Percentiles rank a stretch among this genome's conserved stretches.
Conservation (phyloP, 495 filamentous ascomycete species). For the Viridothelium virens region DNA sequence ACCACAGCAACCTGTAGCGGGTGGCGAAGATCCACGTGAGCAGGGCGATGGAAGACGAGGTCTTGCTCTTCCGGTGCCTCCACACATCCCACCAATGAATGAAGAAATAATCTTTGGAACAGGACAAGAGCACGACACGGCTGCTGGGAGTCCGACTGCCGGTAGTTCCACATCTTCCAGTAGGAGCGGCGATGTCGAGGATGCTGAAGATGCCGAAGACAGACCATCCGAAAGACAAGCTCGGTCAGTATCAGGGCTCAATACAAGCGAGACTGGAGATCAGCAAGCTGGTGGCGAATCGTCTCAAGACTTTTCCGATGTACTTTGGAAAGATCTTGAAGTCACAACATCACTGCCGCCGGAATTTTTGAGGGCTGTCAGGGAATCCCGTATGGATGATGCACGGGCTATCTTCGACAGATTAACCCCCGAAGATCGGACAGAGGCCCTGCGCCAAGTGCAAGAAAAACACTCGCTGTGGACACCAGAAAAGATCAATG, state of each 20-base stretch:
- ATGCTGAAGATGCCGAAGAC: neutral
- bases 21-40: neutral
- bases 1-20: slow-evolving; percentile 11
- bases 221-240: neutral
- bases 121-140: neutral
- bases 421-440: neutral
- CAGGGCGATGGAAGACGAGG: neutral
- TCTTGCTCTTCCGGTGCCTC: neutral
- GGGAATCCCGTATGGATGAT: neutral
- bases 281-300: neutral
- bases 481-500: too few species aligned
- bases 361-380: neutral
- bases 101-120: neutral
- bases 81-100: neutral
- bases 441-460: neutral
- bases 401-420: neutral
- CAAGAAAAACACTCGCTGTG: neutral
- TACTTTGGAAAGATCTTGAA: neutral
- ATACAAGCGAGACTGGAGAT: neutral
- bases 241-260: neutral
- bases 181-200: too few species aligned
- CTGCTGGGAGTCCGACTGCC: neutral
- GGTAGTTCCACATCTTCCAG: neutral
- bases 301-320: neutral
- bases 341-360: neutral